phyloP scores from a whole-genome alignment of 2,329 filamentous ascomycete species.

The Stachybotrys chartarum region DNA sequence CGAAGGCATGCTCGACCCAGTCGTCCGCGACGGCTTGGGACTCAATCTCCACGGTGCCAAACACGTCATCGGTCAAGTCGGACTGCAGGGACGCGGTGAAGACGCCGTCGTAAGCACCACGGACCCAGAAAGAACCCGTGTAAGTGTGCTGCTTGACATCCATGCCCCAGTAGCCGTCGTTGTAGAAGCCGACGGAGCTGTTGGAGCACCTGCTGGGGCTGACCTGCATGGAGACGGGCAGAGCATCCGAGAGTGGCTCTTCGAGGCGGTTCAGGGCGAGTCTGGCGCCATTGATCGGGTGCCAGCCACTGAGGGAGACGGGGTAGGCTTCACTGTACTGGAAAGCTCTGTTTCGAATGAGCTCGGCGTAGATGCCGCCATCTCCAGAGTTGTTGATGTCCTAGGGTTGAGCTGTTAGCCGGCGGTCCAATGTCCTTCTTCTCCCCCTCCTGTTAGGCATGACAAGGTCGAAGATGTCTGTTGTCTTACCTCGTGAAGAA shows the following conservation, averaged over 20 bases:
- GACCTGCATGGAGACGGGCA: constrained; percentile 45
- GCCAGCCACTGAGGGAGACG: constrained; percentile 38
- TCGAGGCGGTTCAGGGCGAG: constrained; percentile 39
- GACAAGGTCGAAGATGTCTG: not conserved
- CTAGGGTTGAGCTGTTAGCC: constrained; percentile 18
- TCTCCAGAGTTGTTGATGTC: constrained; percentile 64
- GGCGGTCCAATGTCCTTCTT: not conserved
- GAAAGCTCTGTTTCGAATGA: constrained; percentile 65
- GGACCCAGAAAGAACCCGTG: constrained; percentile 46
- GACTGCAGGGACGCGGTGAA: constrained; percentile 42
- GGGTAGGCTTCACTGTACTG: constrained; percentile 42
- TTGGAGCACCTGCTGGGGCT: constrained; percentile 17
- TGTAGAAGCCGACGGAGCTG: constrained; percentile 36
- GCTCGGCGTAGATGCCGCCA: constrained; percentile 65
- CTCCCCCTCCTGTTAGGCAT: not conserved
- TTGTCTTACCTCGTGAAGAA: constrained; percentile 32
- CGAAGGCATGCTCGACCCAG: constrained; percentile 45
- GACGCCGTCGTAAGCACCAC: constrained; percentile 37
- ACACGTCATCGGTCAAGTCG: constrained; percentile 34
- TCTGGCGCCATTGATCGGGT: constrained; percentile 30
- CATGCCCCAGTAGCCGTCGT: constrained; percentile 53
- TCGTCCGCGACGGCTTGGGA: constrained; percentile 30
- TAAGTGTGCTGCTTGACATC: constrained; percentile 40
- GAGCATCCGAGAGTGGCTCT: constrained; percentile 41
- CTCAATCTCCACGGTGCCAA: constrained; percentile 38